Conservation (phyloP, 23 red algal genomes). For the Pyropia yezoensis region DNA sequence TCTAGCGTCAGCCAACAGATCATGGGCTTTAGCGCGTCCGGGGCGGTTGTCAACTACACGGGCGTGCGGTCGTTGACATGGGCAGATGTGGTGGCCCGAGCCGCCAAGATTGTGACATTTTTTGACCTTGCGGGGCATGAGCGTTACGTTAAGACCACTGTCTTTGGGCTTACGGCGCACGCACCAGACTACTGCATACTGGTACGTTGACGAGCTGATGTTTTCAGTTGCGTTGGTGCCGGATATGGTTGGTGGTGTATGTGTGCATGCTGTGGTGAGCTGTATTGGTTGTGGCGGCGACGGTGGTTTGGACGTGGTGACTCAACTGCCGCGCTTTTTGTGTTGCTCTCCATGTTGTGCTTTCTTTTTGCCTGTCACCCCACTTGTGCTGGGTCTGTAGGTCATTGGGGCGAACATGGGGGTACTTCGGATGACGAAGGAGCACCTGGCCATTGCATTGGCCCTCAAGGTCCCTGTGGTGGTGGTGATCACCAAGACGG, state of each 20-base stretch:
- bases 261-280: no score
- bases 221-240: no score
- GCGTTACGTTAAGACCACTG: constrained; percentile 96
- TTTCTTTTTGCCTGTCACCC: no score
- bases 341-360: no score
- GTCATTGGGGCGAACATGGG: constrained; percentile 89
- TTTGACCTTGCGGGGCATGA: constrained; percentile 96
- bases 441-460: constrained; percentile 90
- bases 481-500: constrained; percentile 87
- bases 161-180: constrained; percentile 94
- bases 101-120: constrained; percentile 85
- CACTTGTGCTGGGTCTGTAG: no score
- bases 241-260: no score
- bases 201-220: neutral
- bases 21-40: constrained; percentile 79
- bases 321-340: no score
- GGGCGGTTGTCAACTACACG: constrained; percentile 94
- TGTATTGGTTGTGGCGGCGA: no score
- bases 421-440: constrained; percentile 93
- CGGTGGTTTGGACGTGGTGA: no score
- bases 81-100: constrained; percentile 83
- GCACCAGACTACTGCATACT: constrained; percentile 97
- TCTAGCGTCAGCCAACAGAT: constrained; percentile 78
- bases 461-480: constrained; percentile 92
- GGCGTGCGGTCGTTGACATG: constrained; percentile 72